Base-by-base conservation (phyloP, 495 filamentous ascomycete genomes). In the Neurospora sp. region DNA sequence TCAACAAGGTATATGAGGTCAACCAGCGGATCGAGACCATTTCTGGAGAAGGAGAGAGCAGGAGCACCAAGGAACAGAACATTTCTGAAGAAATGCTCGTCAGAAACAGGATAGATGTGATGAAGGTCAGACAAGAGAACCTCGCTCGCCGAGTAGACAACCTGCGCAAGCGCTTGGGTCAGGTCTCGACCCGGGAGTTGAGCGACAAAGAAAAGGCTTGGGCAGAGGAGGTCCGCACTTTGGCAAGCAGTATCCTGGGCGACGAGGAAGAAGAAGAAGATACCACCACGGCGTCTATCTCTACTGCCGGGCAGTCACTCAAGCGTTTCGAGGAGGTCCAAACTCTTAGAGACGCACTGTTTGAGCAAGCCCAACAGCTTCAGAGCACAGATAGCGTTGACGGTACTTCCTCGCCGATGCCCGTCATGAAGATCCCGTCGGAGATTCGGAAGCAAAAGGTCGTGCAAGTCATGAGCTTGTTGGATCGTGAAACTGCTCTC, bases 121-220 rank as follows among this genome's bases (percentile, higher is more conserved):
- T 89, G 8, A 87, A 85, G 71, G 80, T 86, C 38, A 86, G 81
- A 71, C 92, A 94, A 68, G 78, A 85, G 37, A 78, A 87, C 38
- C 84, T 97, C 20, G 81, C 83, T 9, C 78, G 83, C 70, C 84
- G 92, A 68, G 87, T 93, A 77, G 92, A 95, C 71, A 83, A 80
- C 3, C 74, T 97, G 70, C 76, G 80, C 74, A 87, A 83, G 75
- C 90, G 86, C 76, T 82, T 93, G 42, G 81, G 85, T 45, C 87
- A 87, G 76, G 78, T 87, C 1, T 84, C 85, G 3, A 89, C 86
- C 27, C 85, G 88, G 12, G 88, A 91, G 71, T 81, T 97, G 44
- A 94, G 90, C 79, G 89, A 91, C 71, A 92, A 89, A 78, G 92
- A 94, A 77, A 87, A 83, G 77, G 85, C 87, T 0, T 94, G 89